A percentile compares a stretch with the other conserved stretches of the same genome.
phyloP scores from a whole-genome alignment of 805 yeast species.

The Jamesozyma spencerorum region DNA sequence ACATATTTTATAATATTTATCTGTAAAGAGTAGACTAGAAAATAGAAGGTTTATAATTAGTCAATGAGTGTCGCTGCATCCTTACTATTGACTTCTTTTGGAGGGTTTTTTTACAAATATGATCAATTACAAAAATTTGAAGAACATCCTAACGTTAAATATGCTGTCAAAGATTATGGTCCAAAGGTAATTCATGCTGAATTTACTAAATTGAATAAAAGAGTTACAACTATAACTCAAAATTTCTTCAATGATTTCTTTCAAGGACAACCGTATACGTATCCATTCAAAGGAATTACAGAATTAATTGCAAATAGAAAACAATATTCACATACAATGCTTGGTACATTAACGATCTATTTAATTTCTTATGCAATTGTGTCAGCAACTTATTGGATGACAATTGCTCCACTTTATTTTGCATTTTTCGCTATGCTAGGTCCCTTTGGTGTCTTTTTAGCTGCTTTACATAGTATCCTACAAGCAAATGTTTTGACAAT shows the following conservation, averaged over 20 bases:
- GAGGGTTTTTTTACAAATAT: constrained; percentile 22
- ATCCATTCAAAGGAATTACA: constrained; percentile 20
- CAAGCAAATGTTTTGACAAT: constrained; percentile 26
- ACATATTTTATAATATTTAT: no score
- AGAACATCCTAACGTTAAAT: constrained; percentile 13
- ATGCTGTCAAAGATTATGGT: constrained; percentile 8
- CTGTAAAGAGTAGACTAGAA: background rate
- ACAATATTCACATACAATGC: constrained; percentile 10
- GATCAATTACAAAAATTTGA: constrained; percentile 19
- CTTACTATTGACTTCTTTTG: constrained; percentile 23
- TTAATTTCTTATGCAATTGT: constrained; percentile 14
- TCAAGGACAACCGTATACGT: constrained; percentile 16
- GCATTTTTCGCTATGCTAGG: constrained; percentile 23
- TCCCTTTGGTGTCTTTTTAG: constrained; percentile 23
- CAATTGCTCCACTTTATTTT: constrained; percentile 26
- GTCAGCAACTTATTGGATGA: constrained; percentile 21
- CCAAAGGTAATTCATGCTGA: constrained; percentile 13
- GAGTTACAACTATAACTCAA: constrained; percentile 7
- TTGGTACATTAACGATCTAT: constrained; percentile 12
- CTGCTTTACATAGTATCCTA: constrained; percentile 22
- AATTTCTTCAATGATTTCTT: constrained; percentile 21
- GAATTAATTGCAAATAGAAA: constrained; percentile 11
- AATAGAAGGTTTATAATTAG: background rate
- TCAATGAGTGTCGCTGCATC: constrained; percentile 27
- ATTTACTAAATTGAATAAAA: constrained; percentile 6